Conservation (phyloP, 257 asterid genomes). For the Coffea eugenioides region DNA sequence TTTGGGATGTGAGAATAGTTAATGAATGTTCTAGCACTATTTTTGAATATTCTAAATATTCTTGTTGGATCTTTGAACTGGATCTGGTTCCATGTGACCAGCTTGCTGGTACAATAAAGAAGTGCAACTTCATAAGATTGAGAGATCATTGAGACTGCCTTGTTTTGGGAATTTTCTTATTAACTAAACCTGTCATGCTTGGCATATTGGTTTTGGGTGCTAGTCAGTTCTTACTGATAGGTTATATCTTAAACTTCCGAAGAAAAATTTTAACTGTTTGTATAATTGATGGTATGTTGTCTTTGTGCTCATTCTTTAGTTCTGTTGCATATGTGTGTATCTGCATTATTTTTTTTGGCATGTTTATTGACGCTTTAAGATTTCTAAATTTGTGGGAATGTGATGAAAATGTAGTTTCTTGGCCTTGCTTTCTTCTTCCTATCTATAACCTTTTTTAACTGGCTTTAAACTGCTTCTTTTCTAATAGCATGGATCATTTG, state of each 20-base stretch:
- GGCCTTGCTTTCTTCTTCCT: slow-evolving; percentile 3
- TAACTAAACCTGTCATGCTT: neutral
- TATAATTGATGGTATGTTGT: neutral
- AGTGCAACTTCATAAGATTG: neutral
- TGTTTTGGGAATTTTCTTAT: neutral
- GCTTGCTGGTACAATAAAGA: neutral
- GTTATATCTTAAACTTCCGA: neutral
- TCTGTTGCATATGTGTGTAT: neutral
- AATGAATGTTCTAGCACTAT: neutral
- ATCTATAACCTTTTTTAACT: slow-evolving; percentile 29
- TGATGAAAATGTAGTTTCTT: neutral
- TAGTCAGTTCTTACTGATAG: neutral
- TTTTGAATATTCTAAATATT: neutral
- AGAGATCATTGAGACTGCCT: neutral
- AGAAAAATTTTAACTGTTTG: neutral
- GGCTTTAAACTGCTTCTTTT: slow-evolving; percentile 33
- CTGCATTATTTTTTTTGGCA: neutral
- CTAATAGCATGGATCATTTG: slow-evolving; percentile 83
- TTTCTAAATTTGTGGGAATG: neutral
- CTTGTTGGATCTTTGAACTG: neutral
- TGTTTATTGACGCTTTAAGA: neutral
- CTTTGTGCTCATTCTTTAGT: neutral
- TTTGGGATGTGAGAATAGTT: neutral
- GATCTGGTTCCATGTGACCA: neutral
- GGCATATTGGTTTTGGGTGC: neutral